Base-by-base conservation (phyloP, 1,139 yeast genomes). In the Yamadazyma sp. region DNA sequence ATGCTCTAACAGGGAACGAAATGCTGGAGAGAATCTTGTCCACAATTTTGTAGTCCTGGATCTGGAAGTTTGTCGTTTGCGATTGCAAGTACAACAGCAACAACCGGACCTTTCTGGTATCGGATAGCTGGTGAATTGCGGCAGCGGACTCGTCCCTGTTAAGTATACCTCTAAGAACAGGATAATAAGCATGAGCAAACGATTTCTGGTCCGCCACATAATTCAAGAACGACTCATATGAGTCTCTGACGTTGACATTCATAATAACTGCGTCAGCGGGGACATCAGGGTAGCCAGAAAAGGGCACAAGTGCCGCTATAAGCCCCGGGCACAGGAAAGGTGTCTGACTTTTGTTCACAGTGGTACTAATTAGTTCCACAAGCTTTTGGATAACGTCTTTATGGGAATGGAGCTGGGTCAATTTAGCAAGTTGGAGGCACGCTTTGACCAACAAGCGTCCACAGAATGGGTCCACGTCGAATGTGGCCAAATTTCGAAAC, bases 11-110 rank as follows among this genome's bases (percentile, higher is more conserved):
- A 1, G 62, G 50, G 32, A 55, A 55, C 3, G 56, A 40, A n/a
- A 64, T 46, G 2, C 50, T 42, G 2, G 59, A 48, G 6, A 66
- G 50, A 5, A 66, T 46, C 6, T 49, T 44, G 1, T 56, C 61
- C 15, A 65, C 46, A 3, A 53, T 43, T 6, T 39, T 8, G 41
- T 49, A 62, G 40, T 65, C 69, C 1, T 42, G 16, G 45, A 2
- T 15, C 16, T 15, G 20, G 16, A 14, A 28, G 3, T 28, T 18
- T 3, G 20, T 12, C 17, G 18, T 3, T 20, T 16, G 62, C 3
- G 58, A 45, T 1, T 36, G 33, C 8, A 63, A 40, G 40, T 44
- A 57, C 26, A 54, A 51, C n/a, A 53, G 47, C 5, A 61, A 43
- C 17, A 64, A 40, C 7, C 44, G 31, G 9, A 53, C 42, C 31